Conservation (phyloP, 2,329 filamentous ascomycete species). For the Sporothrix pallida region DNA sequence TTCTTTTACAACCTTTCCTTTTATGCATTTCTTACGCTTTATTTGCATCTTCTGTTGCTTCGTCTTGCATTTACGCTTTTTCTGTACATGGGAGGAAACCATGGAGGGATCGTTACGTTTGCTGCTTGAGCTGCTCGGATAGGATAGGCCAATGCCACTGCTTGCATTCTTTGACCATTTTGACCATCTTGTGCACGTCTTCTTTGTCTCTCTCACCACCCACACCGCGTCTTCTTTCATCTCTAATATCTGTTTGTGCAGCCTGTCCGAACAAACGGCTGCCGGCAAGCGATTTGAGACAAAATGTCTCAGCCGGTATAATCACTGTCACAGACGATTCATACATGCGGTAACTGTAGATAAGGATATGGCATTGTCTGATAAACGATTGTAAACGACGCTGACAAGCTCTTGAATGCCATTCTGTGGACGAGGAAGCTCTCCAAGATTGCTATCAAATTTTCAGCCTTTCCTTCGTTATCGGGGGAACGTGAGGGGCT, state of each 20-base stretch:
- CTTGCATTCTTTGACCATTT: neutral
- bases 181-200: no score
- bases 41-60: constrained; percentile 2
- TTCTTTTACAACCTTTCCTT: neutral
- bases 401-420: neutral
- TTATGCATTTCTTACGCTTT: neutral
- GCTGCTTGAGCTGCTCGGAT: constrained; percentile 13
- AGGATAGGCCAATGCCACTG: constrained; percentile 22
- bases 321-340: neutral
- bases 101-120: constrained; percentile 12
- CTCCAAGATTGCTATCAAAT: neutral
- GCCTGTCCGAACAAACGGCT: neutral
- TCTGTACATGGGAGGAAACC: constrained; percentile 9
- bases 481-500: constrained; percentile 26
- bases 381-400: neutral
- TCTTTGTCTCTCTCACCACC: neutral
- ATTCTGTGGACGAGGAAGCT: neutral
- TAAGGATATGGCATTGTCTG: neutral
- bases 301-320: constrained; percentile 18
- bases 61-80: constrained; percentile 11
- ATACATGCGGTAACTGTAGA: neutral
- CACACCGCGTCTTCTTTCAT: constrained; percentile 7
- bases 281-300: constrained; percentile 18
- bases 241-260: constrained; percentile 3
- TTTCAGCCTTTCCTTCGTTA: constrained; percentile 23